Evolutionary conservation across 2,329 filamentous ascomycete species (phyloP), one percentile per base, ranked within the genome.

Genomic region (Alternaria burnsii): DNA sequence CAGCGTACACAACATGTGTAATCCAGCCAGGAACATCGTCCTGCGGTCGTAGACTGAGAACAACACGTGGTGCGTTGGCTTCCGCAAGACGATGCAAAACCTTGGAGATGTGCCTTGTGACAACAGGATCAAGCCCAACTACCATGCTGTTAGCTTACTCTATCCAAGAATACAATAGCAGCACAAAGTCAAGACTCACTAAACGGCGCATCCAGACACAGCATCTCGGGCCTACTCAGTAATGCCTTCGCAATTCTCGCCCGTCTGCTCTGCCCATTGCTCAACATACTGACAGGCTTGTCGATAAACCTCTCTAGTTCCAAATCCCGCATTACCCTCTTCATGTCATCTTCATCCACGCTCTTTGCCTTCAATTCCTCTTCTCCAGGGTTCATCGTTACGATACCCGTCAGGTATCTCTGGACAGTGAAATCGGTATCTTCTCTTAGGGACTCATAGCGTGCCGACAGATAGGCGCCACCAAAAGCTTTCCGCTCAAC

Each of bases 21-120:
- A 97, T 90, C 95, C 95, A 99, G 1, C 91, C 87, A 0, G 95
- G 95, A 38, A 98, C 82, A 0, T 88, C 86, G 76, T 99, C 95
- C 76, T 97, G 94, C 4, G 94, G 92, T 36, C 93, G 85, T 12
- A 94, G 84, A 43, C 89, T 90, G 38, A 98, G 80, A 2, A 98
- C 82, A 24, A 98, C 81, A 32, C 92, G 85, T 0, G 93, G 94
- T 7, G 83, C 84, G 14, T 86, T 86, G 50, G 84, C 85, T 59
- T 86, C 83, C 0, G 93, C 91, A 57, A 97, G 80, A 0, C 84
- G 83, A 65, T 87, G 81, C 22, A 97, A 81, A 47, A 98, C 82
- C 0, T 85, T 84, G 41, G 91, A 94, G 67, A 98, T 81, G 1
- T 86, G 86, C 12, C 86, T 83, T 12, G 92, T 86, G 0, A 93